These are phyloP conservation scores for Lasiodiplodia gonubiensis DNA, from an alignment of 2,329 filamentous ascomycete genomes.

Conservation along the genomic window DNA sequence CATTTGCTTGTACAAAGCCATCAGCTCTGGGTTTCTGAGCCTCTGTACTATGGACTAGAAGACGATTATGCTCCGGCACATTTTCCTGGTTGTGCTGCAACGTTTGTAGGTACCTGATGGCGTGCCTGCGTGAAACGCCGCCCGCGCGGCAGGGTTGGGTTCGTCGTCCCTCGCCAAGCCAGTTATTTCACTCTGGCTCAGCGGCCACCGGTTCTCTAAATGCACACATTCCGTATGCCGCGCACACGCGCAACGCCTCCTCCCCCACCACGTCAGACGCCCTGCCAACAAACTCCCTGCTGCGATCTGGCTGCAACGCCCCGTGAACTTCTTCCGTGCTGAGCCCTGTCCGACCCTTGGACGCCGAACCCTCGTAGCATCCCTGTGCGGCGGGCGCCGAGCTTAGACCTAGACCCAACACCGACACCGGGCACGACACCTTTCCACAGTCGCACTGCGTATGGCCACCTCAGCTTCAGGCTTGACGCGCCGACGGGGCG, in stretches of 20 bases:
- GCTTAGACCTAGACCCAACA: constrained; percentile 28
- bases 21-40: constrained; percentile 43
- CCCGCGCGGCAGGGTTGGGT: constrained; percentile 18
- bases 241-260: constrained; percentile 16
- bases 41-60: constrained; percentile 43
- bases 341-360: constrained; percentile 20
- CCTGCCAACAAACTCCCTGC: not conserved
- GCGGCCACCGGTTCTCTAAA: constrained; percentile 16
- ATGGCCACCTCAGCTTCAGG: constrained; percentile 75
- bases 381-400: constrained; percentile 28
- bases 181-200: constrained; percentile 21
- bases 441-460: constrained; percentile 35
- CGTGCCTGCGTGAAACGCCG: constrained; percentile 27
- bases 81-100: constrained; percentile 1
- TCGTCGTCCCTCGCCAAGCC: constrained; percentile 23
- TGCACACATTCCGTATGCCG: constrained; percentile 20
- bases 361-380: constrained; percentile 27
- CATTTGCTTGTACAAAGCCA: constrained; percentile 34
- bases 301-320: constrained; percentile 6
- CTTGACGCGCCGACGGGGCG: constrained; percentile 72
- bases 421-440: constrained; percentile 24
- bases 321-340: constrained; percentile 1
- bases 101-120: not conserved
- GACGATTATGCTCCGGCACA: constrained; percentile 32
- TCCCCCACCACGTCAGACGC: constrained; percentile 17